phyloP scores from a whole-genome alignment of 257 asterid genomes.

The Ballota nigra region DNA sequence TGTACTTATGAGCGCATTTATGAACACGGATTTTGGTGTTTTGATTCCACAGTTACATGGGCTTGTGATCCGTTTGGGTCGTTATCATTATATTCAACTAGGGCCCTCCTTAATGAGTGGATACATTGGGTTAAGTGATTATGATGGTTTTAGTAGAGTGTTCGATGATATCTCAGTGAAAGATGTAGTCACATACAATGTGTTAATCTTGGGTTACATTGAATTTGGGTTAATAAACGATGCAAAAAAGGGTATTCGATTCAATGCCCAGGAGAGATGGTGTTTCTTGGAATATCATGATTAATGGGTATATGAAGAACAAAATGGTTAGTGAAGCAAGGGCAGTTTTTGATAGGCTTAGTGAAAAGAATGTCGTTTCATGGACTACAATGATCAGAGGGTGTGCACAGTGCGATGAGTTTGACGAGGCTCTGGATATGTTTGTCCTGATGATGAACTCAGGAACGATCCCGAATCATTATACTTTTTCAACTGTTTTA shows the following conservation, averaged over 20 bases:
- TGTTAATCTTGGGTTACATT: constrained; percentile 62
- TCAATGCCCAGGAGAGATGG: constrained; percentile 53
- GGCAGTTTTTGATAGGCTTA: constrained; percentile 33
- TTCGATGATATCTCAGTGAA: constrained; percentile 61
- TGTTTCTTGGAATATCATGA: constrained; percentile 66
- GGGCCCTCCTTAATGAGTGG: constrained; percentile 84
- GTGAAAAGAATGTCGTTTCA: constrained; percentile 60
- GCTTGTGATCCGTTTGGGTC: constrained; percentile 43
- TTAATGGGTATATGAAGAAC: constrained; percentile 62
- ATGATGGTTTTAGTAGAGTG: constrained; percentile 37
- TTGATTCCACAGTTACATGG: constrained; percentile 64
- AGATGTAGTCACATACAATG: constrained; percentile 68
- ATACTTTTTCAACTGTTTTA: constrained; percentile 54
- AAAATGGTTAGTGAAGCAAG: constrained; percentile 51
- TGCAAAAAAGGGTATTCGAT: constrained; percentile 54
- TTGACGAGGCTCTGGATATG: constrained; percentile 47
- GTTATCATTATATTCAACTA: constrained; percentile 44
- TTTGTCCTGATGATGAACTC: constrained; percentile 53
- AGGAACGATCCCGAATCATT: constrained; percentile 59
- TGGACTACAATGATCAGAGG: constrained; percentile 86
- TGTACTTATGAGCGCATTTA: constrained; percentile 47
- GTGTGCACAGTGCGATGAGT: constrained; percentile 44
- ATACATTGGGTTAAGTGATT: constrained; percentile 46
- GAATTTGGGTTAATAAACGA: constrained; percentile 55
- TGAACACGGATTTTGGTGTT: constrained; percentile 35